Conservation (phyloP, 345 rosid genomes). For the Brassica incana region DNA sequence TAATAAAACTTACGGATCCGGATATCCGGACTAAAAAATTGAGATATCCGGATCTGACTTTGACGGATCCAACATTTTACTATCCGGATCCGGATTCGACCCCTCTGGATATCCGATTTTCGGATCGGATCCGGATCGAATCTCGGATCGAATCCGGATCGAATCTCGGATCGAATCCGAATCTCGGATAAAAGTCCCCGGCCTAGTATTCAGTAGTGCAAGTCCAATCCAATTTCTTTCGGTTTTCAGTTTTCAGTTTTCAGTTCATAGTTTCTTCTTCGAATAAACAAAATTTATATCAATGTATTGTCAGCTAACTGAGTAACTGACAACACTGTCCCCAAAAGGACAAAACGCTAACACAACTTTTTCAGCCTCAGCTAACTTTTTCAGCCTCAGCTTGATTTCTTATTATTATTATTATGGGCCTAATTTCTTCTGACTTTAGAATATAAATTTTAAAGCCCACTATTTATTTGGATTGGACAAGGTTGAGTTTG, state of each 20-base stretch:
- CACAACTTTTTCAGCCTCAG: neutral
- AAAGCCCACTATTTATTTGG: constrained; percentile 5
- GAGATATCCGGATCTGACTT: no score
- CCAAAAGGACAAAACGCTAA: constrained; percentile 28
- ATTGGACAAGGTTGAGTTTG: neutral
- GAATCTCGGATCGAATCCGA: no score
- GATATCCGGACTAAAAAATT: no score
- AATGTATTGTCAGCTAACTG: constrained; percentile 18
- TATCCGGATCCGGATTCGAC: no score
- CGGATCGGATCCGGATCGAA: no score
- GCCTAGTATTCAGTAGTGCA: neutral
- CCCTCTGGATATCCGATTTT: no score
- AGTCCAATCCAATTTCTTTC: neutral
- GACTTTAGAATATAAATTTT: neutral
- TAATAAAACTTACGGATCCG: no score
- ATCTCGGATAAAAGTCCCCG: no score
- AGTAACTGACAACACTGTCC: constrained; percentile 33
- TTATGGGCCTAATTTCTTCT: constrained; percentile 7
- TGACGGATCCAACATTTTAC: no score
- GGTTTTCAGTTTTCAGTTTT: neutral
- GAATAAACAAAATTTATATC: neutral
- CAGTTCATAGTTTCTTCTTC: neutral
- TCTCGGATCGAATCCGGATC: no score
- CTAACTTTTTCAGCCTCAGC: constrained; percentile 6
- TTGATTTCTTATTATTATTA: neutral